Conservation (phyloP, 2,329 filamentous ascomycete genomes). For the Sclerotinia spermophila region DNA sequence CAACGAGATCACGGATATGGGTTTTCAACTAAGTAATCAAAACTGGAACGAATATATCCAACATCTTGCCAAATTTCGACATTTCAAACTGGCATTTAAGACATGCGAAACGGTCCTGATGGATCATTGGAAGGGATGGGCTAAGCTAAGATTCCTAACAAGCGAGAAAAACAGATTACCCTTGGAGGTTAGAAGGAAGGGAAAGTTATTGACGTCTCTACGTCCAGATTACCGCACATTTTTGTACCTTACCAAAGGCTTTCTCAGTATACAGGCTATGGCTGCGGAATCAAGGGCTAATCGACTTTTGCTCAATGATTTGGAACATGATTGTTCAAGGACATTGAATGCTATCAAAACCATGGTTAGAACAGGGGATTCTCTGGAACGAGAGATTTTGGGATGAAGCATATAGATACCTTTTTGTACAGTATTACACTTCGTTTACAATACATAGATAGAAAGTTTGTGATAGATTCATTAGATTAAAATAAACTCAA, state of each 20-base stretch:
- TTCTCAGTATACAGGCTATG: constrained; percentile 32
- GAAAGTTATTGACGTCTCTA: constrained; percentile 25
- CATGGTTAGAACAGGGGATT: constrained; percentile 32
- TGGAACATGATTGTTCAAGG: constrained; percentile 33
- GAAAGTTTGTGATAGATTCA: not conserved
- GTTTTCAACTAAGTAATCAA: constrained; percentile 69
- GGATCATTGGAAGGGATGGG: constrained; percentile 74
- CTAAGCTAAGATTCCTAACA: constrained; percentile 26
- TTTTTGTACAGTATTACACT: not conserved
- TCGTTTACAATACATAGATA: not conserved
- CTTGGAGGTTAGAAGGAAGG: constrained; percentile 28
- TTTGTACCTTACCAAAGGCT: constrained; percentile 32
- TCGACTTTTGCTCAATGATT: constrained; percentile 28
- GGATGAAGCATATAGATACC: not conserved
- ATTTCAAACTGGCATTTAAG: constrained; percentile 64
- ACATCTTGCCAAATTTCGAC: constrained; percentile 57
- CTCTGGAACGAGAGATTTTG: constrained; percentile 29
- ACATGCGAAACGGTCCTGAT: constrained; percentile 77
- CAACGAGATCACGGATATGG: constrained; percentile 50
- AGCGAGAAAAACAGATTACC: constrained; percentile 29
- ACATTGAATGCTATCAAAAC: constrained; percentile 34
- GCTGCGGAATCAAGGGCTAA: constrained; percentile 30
- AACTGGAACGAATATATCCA: constrained; percentile 81
- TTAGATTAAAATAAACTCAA: constrained; percentile 6
- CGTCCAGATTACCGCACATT: constrained; percentile 35